Evolutionary conservation across 1,284 basidiomycete species (phyloP), one percentile per base, ranked within the genome.

Genomic region (Cystobasidium sp.): DNA sequence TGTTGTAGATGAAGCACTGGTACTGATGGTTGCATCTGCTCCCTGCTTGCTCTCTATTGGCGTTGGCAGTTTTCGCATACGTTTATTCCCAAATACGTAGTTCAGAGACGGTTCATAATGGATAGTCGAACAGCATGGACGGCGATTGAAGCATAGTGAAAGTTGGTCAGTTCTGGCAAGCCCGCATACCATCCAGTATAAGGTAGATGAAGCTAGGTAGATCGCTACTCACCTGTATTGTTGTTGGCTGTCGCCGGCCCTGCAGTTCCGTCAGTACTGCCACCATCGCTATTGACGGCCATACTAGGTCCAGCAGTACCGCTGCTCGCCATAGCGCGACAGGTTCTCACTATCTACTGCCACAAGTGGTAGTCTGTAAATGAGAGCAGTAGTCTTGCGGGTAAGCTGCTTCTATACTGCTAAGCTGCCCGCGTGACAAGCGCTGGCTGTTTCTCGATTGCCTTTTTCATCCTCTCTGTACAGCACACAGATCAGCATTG

Each of bases 341-440:
- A 10, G 14, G 7, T 22, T 16, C 1, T 7, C 6, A 37, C 22
- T 10, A 12, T 4, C 12, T 58, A 10, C 39, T n/a, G 8, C 16
- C n/a, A 12, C 22, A 18, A 16, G 20, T 9, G 52, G 12, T 7
- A 22, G 52, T 53, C 20, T 20, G 14, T 3, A 9, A 22, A 12
- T 10, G 53, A 31, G 24, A 9, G 5, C 3, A 20, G 5, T 56
- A 10, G n/a, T 10, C 56, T 41, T 9, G 56, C 4, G 31, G 1
- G 31, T 59, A 39, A 41, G 20, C 24, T 58, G 52, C 52, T 53
- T 53, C 9, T 20, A n/a, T 53, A 53, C 24, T 53, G 46, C n/a
- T n/a, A n/a, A 49, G 46, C 46, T 49, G n/a, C 6, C 52, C 31
- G 31, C 31, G 5, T 39, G 55, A 10, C 31, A 10, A 31, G 22